These are phyloP conservation scores for Pseudogymnoascus sp. DNA, from an alignment of 2,329 filamentous ascomycete species.

Conservation along the genomic window DNA sequence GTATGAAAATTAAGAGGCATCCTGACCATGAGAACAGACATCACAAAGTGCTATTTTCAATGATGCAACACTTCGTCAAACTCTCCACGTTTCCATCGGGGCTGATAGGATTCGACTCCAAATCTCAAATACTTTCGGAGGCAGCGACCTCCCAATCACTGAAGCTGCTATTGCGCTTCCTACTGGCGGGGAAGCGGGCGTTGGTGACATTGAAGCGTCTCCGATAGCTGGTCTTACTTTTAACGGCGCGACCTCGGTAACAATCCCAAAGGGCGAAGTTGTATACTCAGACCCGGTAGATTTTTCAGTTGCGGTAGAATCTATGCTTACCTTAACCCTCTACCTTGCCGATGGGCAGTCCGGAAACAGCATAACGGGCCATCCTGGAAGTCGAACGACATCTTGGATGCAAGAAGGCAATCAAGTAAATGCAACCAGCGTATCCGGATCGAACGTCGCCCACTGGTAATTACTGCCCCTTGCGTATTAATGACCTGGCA, in stretches of 20 bases:
- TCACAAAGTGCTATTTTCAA: conserved; percentile 43
- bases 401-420: conserved; percentile 54
- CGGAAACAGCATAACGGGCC: conserved; percentile 51
- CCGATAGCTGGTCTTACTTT: conserved; percentile 52
- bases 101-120: conserved; percentile 52
- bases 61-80: conserved; percentile 60
- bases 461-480: conserved; percentile 32
- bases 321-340: conserved; percentile 50
- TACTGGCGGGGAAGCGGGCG: conserved; percentile 45
- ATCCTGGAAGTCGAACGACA: conserved; percentile 58
- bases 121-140: conserved; percentile 59
- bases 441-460: conserved; percentile 24
- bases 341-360: conserved; percentile 51
- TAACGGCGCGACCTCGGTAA: conserved; percentile 43
- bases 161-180: conserved; percentile 52
- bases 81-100: conserved; percentile 51
- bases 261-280: conserved; percentile 48
- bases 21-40: conserved; percentile 21
- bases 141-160: conserved; percentile 52
- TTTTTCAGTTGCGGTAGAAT: conserved; percentile 42
- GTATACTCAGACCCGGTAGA: conserved; percentile 56
- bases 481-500: too few species aligned
- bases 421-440: conserved; percentile 39
- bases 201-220: conserved; percentile 42
- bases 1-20: too few species aligned